These are phyloP conservation scores for Tillandsia fasciculata DNA, from an alignment of 176 grass and related monocot genomes.

Conservation along the genomic window DNA sequence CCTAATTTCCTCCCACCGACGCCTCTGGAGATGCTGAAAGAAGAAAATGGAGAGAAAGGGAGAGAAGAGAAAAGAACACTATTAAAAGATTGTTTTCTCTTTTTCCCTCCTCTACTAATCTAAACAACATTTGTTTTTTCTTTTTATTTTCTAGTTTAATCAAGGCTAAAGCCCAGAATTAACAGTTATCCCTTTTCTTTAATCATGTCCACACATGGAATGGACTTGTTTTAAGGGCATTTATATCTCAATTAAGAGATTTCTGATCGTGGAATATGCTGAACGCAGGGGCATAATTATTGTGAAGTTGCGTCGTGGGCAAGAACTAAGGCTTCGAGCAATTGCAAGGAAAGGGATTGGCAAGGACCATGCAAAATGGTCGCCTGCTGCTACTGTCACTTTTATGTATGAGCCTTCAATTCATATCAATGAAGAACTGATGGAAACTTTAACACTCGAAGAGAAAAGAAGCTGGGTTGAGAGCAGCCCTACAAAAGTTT, in stretches of 20 bases:
- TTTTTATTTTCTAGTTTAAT: no score
- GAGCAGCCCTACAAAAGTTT: constrained; percentile 92
- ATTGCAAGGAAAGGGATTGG: constrained; percentile 97
- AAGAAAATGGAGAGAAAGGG: no score
- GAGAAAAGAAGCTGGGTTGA: constrained; percentile 76
- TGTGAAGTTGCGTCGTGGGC: constrained; percentile 82
- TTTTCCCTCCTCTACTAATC: no score
- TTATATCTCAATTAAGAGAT: background rate
- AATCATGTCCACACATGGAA: background rate
- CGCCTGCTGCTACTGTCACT: constrained; percentile 81
- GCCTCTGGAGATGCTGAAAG: no score
- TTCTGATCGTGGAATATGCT: background rate
- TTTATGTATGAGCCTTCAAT: constrained; percentile 98
- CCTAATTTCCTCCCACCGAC: no score
- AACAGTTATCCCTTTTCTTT: no score
- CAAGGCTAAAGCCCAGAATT: no score
- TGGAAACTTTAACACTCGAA: constrained; percentile 64
- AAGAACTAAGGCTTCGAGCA: constrained; percentile 83
- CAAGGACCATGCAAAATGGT: constrained; percentile 97
- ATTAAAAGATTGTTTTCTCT: no score
- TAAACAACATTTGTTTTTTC: no score
- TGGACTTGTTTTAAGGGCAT: background rate
- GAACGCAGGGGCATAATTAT: constrained; percentile 72
- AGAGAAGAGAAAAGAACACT: no score
- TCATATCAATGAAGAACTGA: constrained; percentile 77